phyloP scores from a whole-genome alignment of 805 yeast species.

The Priceomyces castillae region DNA sequence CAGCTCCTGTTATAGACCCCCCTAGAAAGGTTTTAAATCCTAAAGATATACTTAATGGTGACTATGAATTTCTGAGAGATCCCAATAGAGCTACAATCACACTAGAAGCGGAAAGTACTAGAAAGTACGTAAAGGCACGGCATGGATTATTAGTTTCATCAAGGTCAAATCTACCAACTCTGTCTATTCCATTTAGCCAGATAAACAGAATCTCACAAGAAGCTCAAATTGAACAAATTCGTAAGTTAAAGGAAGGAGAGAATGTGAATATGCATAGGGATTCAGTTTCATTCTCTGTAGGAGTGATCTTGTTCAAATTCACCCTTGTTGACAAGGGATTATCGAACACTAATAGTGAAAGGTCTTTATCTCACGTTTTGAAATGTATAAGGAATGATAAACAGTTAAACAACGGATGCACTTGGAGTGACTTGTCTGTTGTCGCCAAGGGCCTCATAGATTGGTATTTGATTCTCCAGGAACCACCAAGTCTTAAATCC shows the following conservation, averaged over 20 bases:
- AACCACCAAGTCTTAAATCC: slow-evolving; percentile 18
- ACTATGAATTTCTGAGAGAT: slow-evolving; percentile 20
- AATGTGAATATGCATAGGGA: slow-evolving; percentile 12
- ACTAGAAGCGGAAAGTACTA: slow-evolving; percentile 34
- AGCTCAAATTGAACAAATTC: neutral
- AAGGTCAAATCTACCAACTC: neutral
- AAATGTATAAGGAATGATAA: slow-evolving; percentile 14
- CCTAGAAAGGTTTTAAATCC: neutral
- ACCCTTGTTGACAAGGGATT: slow-evolving; percentile 21
- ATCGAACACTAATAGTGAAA: slow-evolving; percentile 15
- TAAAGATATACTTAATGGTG: slow-evolving; percentile 8
- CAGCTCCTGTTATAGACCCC: neutral
- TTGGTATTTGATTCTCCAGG: slow-evolving; percentile 34
- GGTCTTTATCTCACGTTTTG: slow-evolving; percentile 18
- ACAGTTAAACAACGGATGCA: neutral
- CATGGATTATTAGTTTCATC: neutral
- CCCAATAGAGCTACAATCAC: slow-evolving; percentile 30
- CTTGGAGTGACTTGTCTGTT: neutral
- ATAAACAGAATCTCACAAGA: neutral
- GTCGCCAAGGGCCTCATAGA: slow-evolving; percentile 15
- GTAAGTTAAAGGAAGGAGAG: slow-evolving; percentile 16
- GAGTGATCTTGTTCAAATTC: slow-evolving; percentile 23
- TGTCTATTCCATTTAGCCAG: neutral
- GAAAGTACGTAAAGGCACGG: slow-evolving; percentile 12
- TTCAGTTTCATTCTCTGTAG: slow-evolving; percentile 12